These are phyloP conservation scores for Platanus orientalis DNA, from an alignment of 164 flowering plant species.

Conservation along the genomic window DNA sequence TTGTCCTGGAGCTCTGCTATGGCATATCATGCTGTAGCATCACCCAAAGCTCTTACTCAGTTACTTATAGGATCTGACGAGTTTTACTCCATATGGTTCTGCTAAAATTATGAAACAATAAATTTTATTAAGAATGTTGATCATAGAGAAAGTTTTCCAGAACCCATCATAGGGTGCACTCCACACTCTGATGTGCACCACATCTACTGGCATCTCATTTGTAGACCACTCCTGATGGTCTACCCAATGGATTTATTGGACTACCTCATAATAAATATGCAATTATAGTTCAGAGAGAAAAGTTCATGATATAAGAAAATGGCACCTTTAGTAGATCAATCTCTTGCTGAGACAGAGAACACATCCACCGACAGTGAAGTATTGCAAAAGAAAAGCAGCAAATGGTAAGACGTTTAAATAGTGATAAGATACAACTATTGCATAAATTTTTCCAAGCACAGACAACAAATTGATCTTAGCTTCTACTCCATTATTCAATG, in stretches of 20 bases:
- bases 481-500: no score
- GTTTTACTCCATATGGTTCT: no score
- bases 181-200: not conserved
- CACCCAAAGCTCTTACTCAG: no score
- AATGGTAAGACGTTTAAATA: slow-evolving; percentile 20
- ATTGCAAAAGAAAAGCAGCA: slow-evolving; percentile 20
- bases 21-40: no score
- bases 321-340: slow-evolving; percentile 93
- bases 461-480: no score
- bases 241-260: not conserved
- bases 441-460: no score
- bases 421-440: not conserved
- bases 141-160: no score
- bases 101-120: no score
- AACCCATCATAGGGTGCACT: no score
- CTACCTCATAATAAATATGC: not conserved
- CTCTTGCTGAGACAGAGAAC: slow-evolving; percentile 68
- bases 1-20: no score
- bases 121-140: no score
- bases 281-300: not conserved
- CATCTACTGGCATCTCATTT: not conserved
- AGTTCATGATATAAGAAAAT: slow-evolving; percentile 9
- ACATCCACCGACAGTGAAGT: slow-evolving; percentile 22
- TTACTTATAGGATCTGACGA: no score
- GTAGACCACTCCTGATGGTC: not conserved